Conservation (phyloP, 495 filamentous ascomycete genomes). For the Parathielavia hyrcaniae region DNA sequence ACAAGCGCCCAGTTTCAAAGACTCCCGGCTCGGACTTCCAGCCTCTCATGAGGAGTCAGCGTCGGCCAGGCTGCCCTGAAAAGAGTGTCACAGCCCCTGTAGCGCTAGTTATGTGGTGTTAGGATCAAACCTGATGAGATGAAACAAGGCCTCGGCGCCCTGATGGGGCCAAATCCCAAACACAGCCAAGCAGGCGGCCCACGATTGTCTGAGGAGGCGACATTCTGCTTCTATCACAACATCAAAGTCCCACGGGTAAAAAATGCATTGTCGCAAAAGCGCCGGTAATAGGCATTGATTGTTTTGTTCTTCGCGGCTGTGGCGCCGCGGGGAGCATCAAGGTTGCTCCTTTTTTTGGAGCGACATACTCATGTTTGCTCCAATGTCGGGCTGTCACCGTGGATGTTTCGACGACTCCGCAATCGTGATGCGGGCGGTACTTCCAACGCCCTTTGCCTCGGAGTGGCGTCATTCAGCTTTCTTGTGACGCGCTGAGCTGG, state of each 20-base stretch:
- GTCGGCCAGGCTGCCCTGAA: conserved; percentile 13
- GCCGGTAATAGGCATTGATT: conserved; percentile 12
- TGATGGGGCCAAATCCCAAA: conserved; percentile 33
- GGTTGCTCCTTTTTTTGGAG: conserved; percentile 15
- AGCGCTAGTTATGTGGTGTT: background rate
- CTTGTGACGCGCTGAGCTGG: background rate
- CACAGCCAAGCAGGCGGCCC: conserved; percentile 27
- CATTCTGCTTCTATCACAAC: conserved; percentile 17
- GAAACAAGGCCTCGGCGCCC: conserved; percentile 37
- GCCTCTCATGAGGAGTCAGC: conserved; percentile 10
- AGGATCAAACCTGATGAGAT: conserved; percentile 24
- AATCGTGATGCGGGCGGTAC: background rate
- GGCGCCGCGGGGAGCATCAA: conserved; percentile 15
- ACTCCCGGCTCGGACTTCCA: conserved; percentile 19
- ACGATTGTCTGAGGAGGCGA: conserved; percentile 30
- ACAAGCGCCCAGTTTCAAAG: conserved; percentile 26
- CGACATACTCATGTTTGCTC: conserved; percentile 15
- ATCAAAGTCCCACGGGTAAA: conserved; percentile 2
- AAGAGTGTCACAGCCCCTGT: conserved; percentile 23
- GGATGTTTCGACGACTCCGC: background rate
- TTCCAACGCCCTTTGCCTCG: background rate
- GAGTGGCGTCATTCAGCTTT: background rate
- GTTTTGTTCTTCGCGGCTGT: conserved; percentile 18
- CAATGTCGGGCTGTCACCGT: background rate
- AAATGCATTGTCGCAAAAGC: conserved; percentile 8